Base-by-base conservation (phyloP, 371 early-diverging fungal genomes). In the Syncephalis plumigaleata region DNA sequence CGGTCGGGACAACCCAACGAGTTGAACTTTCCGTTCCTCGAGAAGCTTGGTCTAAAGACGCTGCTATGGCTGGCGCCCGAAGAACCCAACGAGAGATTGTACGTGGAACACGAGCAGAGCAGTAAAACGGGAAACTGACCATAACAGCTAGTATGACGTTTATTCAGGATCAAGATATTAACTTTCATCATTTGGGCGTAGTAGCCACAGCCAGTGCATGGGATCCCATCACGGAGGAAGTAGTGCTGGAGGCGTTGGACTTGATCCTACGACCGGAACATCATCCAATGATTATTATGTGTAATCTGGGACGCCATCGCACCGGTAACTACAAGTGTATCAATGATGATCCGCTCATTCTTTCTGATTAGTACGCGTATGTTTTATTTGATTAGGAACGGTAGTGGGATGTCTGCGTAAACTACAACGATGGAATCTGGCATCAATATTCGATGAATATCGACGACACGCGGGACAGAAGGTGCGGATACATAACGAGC, bases 1-100 rank as follows among this genome's bases (percentile, higher is more conserved):
- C 77, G 95, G 43, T 91, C 90, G 18, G 97, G 95, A n/a, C 92
- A 92, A 60, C 95, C 97, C 4, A 93, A 92, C 57, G 95, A 96
- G 61, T 75, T 94, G 47, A 96, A 92, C 67, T 94, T 93, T 60
- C 97, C 95, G 0, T 92, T 93, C 52, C 69, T 94, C 47, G 95
- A 93, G 53, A 88, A 84, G 56, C 79, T 96, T 1, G 91, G 87
- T 0, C 68, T 96, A 45, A 83, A 82, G 47, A 86, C 89, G 5
- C 81, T 96, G 26, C 75, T 90, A 0, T 94, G 86, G 79, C 75
- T 96, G 16, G 92, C 94, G 9, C 88, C 88, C 8, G 93, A 93
- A 68, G 95, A 92, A 55, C 94, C 94, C 2, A 88, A 84, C 50
- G 88, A 86, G 58, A 68, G 86, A 50, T 88, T 93, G 81, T 84